A percentile compares a stretch with the other conserved stretches of the same genome.
phyloP scores from a whole-genome alignment of 2,329 filamentous ascomycete species.

The Cryoendolithus antarcticus region DNA sequence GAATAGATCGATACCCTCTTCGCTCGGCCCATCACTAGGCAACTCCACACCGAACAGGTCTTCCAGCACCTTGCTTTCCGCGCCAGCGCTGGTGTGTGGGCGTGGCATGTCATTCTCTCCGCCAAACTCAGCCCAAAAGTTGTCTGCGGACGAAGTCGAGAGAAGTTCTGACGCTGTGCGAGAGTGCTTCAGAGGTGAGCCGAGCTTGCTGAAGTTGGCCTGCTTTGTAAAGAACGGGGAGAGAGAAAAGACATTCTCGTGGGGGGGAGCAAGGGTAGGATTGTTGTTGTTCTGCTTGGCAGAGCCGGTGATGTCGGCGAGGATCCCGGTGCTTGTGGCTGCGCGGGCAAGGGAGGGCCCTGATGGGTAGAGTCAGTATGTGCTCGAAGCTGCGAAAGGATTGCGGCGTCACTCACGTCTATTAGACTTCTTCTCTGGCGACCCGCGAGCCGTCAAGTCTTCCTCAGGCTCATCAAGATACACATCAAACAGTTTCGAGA shows the following conservation, averaged over 20 bases:
- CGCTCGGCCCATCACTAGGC: conserved; percentile 42
- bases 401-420: too few species aligned
- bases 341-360: conserved; percentile 49
- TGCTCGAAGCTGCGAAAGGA: too few species aligned
- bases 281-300: conserved; percentile 36
- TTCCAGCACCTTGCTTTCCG: conserved; percentile 32
- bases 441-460: conserved; percentile 42
- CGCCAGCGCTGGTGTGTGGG: conserved; percentile 1
- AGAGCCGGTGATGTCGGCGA: conserved; percentile 48
- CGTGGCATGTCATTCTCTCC: conserved; percentile 12
- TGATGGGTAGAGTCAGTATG: conserved; percentile 6
- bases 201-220: conserved; percentile 13
- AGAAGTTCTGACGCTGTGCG: conserved; percentile 5
- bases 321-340: conserved; percentile 46
- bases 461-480: conserved; percentile 33
- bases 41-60: conserved; percentile 45
- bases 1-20: conserved; percentile 55
- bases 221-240: conserved; percentile 20
- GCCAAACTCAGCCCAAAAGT: conserved; percentile 6
- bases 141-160: conserved; percentile 15
- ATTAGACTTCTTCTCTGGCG: conserved; percentile 51
- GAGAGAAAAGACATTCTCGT: conserved; percentile 18
- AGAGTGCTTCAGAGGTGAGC: conserved; percentile 22
- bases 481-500: conserved; percentile 45
- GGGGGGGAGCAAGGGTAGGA: conserved; percentile 12